phyloP scores from a whole-genome alignment of 2,329 filamentous ascomycete genomes.

The Westerdykella ornata region DNA sequence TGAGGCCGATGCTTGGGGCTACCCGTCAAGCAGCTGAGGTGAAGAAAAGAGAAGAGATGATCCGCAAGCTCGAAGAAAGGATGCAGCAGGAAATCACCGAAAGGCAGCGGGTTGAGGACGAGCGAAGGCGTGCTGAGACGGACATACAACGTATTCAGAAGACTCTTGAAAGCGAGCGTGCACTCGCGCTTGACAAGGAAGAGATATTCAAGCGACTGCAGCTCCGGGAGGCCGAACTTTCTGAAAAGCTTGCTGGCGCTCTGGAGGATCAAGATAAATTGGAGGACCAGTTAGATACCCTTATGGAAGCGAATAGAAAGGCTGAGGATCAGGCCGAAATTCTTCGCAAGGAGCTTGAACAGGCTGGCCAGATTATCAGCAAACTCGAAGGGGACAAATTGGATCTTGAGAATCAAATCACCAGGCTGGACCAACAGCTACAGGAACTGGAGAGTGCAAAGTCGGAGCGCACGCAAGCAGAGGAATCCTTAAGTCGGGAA shows the following conservation, averaged over 20 bases:
- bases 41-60: conserved; percentile 90
- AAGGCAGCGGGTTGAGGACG: conserved; percentile 78
- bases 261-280: conserved; percentile 90
- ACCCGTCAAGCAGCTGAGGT: conserved; percentile 89
- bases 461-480: conserved; percentile 66
- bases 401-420: conserved; percentile 60
- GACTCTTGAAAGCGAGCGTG: conserved; percentile 88
- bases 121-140: conserved; percentile 75
- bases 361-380: conserved; percentile 80
- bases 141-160: conserved; percentile 89
- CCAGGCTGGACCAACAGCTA: conserved; percentile 64
- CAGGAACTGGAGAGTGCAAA: conserved; percentile 63
- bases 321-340: conserved; percentile 78
- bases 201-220: conserved; percentile 98
- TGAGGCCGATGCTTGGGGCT: conserved; percentile 89
- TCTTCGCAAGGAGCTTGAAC: conserved; percentile 76
- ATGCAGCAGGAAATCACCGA: conserved; percentile 70
- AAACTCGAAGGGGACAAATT: conserved; percentile 82
- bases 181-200: conserved; percentile 94
- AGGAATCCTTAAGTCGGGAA: conserved; percentile 72
- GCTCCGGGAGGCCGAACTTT: conserved; percentile 80
- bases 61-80: conserved; percentile 76
- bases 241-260: conserved; percentile 85
- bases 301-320: conserved; percentile 82
- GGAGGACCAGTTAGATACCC: conserved; percentile 84